These are phyloP conservation scores for Silene noctiflora DNA, from an alignment of 179 eudicot genomes.

Conservation along the genomic window DNA sequence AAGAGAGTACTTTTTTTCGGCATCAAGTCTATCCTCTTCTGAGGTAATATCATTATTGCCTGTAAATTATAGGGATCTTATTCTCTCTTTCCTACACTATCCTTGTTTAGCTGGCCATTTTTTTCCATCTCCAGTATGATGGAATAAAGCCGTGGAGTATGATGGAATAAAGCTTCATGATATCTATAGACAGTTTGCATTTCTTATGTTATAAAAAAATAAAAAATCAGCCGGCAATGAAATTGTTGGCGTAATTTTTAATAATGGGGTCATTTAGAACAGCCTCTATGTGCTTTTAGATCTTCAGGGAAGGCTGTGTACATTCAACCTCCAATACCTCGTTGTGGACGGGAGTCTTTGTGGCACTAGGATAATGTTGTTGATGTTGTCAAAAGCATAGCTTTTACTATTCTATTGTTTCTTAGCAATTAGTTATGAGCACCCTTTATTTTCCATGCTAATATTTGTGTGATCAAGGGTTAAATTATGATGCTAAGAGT, in stretches of 20 bases:
- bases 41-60: constrained; percentile 56
- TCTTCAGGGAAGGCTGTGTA: background rate
- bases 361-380: background rate
- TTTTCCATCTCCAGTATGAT: background rate
- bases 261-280: background rate
- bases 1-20: constrained; percentile 93
- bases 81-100: background rate
- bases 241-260: background rate
- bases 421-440: background rate
- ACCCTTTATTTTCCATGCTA: background rate
- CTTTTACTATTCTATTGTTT: background rate
- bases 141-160: background rate
- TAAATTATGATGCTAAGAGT: constrained; percentile 10
- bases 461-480: background rate
- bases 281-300: background rate
- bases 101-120: background rate
- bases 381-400: constrained; percentile 1
- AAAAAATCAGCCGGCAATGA: background rate
- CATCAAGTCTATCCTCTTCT: constrained; percentile 78
- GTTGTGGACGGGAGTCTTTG: background rate
- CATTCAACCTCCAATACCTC: background rate
- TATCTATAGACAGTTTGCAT: background rate
- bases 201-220: background rate
- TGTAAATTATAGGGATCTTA: background rate
- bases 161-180: background rate